phyloP scores from a whole-genome alignment of 1,284 basidiomycete genomes.

The Cystobasidium pallidum region DNA sequence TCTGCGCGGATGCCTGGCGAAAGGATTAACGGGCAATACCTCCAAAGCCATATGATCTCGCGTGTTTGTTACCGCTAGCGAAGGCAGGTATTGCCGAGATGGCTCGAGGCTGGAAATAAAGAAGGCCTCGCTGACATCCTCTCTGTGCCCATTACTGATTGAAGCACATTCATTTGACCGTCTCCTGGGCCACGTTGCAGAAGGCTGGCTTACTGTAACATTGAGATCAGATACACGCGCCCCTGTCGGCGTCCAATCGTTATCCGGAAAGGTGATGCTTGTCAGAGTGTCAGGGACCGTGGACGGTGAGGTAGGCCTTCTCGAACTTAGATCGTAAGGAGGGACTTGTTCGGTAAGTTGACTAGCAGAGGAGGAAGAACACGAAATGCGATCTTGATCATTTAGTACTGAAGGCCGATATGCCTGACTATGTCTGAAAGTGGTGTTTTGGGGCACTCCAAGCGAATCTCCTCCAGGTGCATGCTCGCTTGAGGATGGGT shows the following conservation, averaged over 20 bases:
- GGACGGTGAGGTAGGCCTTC: not conserved
- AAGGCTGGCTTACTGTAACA: not conserved
- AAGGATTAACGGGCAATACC: no score
- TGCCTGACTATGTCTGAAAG: not conserved
- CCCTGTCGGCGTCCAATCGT: not conserved
- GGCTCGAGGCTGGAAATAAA: no score
- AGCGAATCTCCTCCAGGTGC: not conserved
- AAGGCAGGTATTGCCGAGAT: no score
- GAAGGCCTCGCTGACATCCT: not conserved
- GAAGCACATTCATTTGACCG: not conserved
- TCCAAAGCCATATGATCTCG: no score
- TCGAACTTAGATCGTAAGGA: not conserved
- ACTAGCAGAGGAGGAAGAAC: not conserved
- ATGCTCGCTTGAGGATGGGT: slow-evolving; percentile 10
- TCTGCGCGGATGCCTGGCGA: not conserved
- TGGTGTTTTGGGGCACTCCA: not conserved
- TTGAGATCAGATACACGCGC: no score
- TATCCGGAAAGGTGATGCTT: not conserved
- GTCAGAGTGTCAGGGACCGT: not conserved
- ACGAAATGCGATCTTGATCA: not conserved
- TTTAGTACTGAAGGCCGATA: not conserved
- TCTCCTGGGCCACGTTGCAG: not conserved
- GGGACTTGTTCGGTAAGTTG: not conserved
- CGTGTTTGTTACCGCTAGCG: no score
- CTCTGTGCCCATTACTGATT: not conserved